These are phyloP conservation scores for Amphirosellinia nigrospora DNA, from an alignment of 495 filamentous ascomycete genomes.

Conservation along the genomic window DNA sequence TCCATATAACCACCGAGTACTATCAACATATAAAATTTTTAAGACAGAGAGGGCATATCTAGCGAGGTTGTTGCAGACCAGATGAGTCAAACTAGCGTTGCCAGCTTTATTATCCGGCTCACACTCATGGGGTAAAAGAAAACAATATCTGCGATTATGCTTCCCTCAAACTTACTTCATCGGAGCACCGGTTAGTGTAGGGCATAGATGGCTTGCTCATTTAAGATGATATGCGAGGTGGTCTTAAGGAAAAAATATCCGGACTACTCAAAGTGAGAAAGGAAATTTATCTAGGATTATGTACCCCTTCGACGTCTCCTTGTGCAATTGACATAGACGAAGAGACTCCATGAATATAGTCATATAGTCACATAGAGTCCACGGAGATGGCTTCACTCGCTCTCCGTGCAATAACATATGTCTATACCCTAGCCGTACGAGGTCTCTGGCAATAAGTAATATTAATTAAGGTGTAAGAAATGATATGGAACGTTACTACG, in stretches of 20 bases:
- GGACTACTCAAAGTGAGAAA: background rate
- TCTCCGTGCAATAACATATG: too few species aligned
- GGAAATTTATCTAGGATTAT: background rate
- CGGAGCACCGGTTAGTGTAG: too few species aligned
- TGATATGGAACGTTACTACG: background rate
- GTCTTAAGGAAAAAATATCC: background rate
- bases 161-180: too few species aligned
- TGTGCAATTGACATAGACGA: background rate
- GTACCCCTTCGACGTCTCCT: background rate
- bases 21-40: background rate
- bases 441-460: too few species aligned
- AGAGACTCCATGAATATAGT: too few species aligned
- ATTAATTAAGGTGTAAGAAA: background rate
- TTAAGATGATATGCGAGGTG: background rate
- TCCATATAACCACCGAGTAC: too few species aligned
- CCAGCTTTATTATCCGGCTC: too few species aligned
- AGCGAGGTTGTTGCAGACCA: background rate
- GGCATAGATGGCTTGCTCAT: background rate
- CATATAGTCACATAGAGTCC: too few species aligned
- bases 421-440: too few species aligned
- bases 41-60: background rate
- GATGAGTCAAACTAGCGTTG: background rate
- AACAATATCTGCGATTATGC: too few species aligned
- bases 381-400: too few species aligned
- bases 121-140: too few species aligned